A percentile compares a stretch with the other conserved stretches of the same genome.
These are phyloP conservation scores for Penicillium sp. DNA, from an alignment of 2,329 filamentous ascomycete species.

Conservation along the genomic window DNA sequence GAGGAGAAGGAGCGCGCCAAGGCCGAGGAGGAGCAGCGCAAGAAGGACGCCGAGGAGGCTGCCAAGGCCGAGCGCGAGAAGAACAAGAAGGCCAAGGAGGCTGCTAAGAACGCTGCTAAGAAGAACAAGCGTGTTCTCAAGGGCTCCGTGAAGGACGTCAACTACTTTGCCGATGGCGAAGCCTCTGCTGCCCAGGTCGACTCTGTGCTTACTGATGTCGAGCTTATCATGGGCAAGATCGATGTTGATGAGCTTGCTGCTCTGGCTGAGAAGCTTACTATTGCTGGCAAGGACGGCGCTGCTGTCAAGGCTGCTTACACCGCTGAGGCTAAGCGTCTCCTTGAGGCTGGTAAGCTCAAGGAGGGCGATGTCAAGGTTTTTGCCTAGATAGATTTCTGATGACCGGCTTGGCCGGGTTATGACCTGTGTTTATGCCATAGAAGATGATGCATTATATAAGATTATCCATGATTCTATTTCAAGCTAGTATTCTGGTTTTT, in stretches of 20 bases:
- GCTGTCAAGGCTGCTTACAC: constrained; percentile 83
- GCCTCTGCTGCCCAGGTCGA: constrained; percentile 74
- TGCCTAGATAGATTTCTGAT: constrained; percentile 17
- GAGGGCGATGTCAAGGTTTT: constrained; percentile 68
- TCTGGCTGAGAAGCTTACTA: constrained; percentile 73
- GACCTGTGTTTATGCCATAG: constrained; percentile 12
- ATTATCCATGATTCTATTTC: not conserved
- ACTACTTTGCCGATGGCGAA: constrained; percentile 81
- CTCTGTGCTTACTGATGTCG: constrained; percentile 74
- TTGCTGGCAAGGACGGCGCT: constrained; percentile 67
- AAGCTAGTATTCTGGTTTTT: too few species aligned
- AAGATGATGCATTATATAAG: constrained; percentile 6
- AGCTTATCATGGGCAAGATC: constrained; percentile 79
- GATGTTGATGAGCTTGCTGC: constrained; percentile 85
- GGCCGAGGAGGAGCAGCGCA: constrained; percentile 72
- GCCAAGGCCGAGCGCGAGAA: constrained; percentile 80
- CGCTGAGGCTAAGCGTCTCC: constrained; percentile 70
- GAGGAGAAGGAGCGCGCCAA: constrained; percentile 82
- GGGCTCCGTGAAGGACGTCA: constrained; percentile 89
- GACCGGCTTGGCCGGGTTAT: constrained; percentile 6
- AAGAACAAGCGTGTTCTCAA: constrained; percentile 99
- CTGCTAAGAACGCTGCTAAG: constrained; percentile 97
- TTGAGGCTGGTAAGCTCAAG: constrained; percentile 79
- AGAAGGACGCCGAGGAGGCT: constrained; percentile 77
- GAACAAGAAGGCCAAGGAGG: constrained; percentile 95